Base-by-base conservation (phyloP, 306 rosid genomes). In the Phaseolus lunatus region DNA sequence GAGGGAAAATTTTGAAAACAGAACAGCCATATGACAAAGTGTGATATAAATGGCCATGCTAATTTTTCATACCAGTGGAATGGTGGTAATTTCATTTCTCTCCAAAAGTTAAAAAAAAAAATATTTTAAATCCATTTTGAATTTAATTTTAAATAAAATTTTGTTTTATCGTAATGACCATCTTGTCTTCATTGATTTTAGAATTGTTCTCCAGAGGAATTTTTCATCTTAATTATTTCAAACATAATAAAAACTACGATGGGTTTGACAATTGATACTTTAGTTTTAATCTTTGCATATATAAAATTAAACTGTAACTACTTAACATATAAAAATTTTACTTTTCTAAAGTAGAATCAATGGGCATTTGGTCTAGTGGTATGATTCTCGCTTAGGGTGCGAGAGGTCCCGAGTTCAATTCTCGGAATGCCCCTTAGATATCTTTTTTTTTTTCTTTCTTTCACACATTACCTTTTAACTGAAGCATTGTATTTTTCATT, bases 301-400 rank as follows among this genome's bases (percentile, higher is more conserved):
- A 5, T 33, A 33, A 33, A 5, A 33, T 6, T 33, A 33, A 33
- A 33, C 9, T 3, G 5, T 5, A 5, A 5, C 27, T 24, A 24
- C 1, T 24, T 24, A 0, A 5, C 5, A 31, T 31, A 4, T 5
- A 37, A 1, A 8, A 2, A 2, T 0, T 11, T 47, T 0, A 0
- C 9, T 48, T 48, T 56, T 11, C 3, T 4, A 2, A 22, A 3
- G 0, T 0, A 0, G 1, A 0, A 0, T 1, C 1, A 22, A 9
- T 10, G 85, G 74, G 78, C 78, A 83, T 79, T 83, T 83, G 85
- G 82, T 82, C 79, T 72, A 82, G 79, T 82, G 82, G 82, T 65
- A 82, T 77, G 82, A 82, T 82, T 82, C 82, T 82, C 82, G 82
- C 82, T 82, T 77, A 83, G 83, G 80, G 83, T 78, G 86, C 80